phyloP scores from a whole-genome alignment of 768 basidiomycete genomes.

The Punctularia strigosozonata region DNA sequence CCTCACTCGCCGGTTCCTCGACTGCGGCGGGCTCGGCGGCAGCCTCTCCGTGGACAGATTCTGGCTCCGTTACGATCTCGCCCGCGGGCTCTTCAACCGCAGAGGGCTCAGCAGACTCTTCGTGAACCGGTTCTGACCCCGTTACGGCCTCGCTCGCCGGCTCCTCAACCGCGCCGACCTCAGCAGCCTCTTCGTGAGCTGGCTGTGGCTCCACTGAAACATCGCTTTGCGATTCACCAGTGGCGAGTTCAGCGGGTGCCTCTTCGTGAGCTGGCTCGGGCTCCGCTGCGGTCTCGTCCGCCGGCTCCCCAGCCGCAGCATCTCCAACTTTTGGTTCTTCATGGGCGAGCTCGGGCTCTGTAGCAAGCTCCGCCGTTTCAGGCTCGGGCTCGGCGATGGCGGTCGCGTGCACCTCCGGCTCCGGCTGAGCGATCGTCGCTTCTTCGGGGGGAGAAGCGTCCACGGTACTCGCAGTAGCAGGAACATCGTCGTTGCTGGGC shows the following conservation, averaged over 20 bases:
- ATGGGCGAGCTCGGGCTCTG: not conserved
- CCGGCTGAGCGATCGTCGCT: not conserved
- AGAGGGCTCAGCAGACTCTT: not conserved
- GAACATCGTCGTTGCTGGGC: not conserved
- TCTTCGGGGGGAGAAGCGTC: not conserved
- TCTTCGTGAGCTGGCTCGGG: conserved; percentile 1
- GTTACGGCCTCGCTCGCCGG: too few species aligned
- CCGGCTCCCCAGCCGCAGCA: not conserved
- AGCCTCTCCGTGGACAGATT: not conserved
- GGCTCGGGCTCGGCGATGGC: not conserved
- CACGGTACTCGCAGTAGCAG: not conserved
- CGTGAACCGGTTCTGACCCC: too few species aligned
- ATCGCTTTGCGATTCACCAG: not conserved
- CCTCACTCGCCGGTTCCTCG: not conserved
- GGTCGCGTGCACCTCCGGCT: not conserved
- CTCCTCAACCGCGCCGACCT: not conserved
- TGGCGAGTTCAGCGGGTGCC: not conserved
- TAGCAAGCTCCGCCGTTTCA: not conserved
- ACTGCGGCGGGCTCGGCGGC: not conserved
- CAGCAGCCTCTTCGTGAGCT: not conserved
- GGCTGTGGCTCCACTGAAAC: not conserved
- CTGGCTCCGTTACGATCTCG: not conserved
- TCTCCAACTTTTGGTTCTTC: not conserved
- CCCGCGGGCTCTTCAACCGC: conserved; percentile 2
- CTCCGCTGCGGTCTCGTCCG: not conserved